Conservation (phyloP, 495 filamentous ascomycete species). For the Trichoderma orchidacearum region DNA sequence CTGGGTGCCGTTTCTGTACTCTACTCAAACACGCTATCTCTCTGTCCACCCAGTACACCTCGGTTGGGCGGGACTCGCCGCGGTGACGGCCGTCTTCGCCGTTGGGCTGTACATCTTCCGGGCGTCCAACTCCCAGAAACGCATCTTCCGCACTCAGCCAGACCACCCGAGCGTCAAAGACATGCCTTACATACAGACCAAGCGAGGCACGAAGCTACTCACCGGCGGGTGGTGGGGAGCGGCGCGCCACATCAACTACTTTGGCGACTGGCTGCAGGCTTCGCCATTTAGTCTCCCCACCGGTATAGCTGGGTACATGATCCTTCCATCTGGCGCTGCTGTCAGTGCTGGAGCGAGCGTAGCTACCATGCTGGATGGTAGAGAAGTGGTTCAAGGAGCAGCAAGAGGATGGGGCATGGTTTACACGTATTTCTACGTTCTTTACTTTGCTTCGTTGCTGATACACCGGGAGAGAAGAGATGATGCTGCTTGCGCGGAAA, state of each 20-base stretch:
- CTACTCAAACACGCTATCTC: conserved; percentile 76
- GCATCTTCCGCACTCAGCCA: conserved; percentile 79
- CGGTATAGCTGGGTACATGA: conserved; percentile 64
- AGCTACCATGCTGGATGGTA: conserved; percentile 32
- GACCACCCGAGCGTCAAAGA: conserved; percentile 67
- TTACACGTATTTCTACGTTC: conserved; percentile 87
- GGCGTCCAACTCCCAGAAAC: conserved; percentile 83
- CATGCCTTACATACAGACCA: conserved; percentile 79
- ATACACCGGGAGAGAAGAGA: conserved; percentile 86
- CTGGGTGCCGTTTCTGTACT: conserved; percentile 90
- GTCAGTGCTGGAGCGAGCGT: conserved; percentile 32
- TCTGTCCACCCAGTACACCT: conserved; percentile 68
- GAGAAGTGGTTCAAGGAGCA: conserved; percentile 57
- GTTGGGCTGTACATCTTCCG: conserved; percentile 84
- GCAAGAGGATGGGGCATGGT: conserved; percentile 70
- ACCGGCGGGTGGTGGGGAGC: conserved; percentile 90
- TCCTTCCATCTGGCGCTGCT: conserved; percentile 38
- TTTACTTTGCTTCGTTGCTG: conserved; percentile 84
- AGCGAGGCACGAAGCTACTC: conserved; percentile 65
- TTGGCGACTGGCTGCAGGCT: conserved; percentile 89
- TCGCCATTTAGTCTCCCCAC: conserved; percentile 91
- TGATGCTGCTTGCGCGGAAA: conserved; percentile 80
- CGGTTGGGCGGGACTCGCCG: conserved; percentile 46
- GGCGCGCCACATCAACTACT: conserved; percentile 89
- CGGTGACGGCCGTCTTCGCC: conserved; percentile 49